Evolutionary conservation across 1,139 yeast species (phyloP).

Genomic region (Candida labiduridarum): DNA sequence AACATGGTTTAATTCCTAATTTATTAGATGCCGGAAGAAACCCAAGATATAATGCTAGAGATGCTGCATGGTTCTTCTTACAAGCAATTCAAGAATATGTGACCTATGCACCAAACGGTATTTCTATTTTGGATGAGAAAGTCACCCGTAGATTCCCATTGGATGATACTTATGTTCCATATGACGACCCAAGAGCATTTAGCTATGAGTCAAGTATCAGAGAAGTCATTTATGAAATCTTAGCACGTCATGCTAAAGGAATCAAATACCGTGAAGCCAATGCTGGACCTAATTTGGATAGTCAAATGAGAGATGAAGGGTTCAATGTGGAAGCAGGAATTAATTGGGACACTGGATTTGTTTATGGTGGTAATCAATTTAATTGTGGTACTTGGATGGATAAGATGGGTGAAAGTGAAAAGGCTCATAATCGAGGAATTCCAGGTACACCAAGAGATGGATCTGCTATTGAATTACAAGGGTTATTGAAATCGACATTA

Average conservation of each 20-base stretch:
- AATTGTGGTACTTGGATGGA: constrained; percentile 99
- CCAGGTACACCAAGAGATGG: constrained; percentile 99
- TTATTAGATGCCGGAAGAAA: constrained; percentile 89
- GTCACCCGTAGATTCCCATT: constrained; percentile 86
- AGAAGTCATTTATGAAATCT: constrained; percentile 80
- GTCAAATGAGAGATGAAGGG: constrained; percentile 92
- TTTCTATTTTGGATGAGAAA: constrained; percentile 62
- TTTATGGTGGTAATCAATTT: constrained; percentile 88
- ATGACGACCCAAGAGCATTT: constrained; percentile 76
- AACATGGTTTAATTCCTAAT: constrained; percentile 95
- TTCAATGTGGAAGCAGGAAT: constrained; percentile 80
- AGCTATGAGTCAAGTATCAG: constrained; percentile 66
- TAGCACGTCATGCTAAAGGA: constrained; percentile 85
- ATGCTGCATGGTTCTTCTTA: constrained; percentile 94
- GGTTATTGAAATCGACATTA: constrained; percentile 79
- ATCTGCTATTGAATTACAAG: constrained; percentile 91
- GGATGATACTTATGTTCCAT: constrained; percentile 77
- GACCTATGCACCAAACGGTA: constrained; percentile 68
- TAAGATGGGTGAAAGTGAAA: constrained; percentile 93
- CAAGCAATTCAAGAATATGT: constrained; percentile 87
- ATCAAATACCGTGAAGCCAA: constrained; percentile 91
- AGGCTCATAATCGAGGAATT: constrained; percentile 80
- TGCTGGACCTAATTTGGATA: constrained; percentile 86
- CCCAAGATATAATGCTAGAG: constrained; percentile 95
- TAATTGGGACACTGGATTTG: constrained; percentile 87